Conservation (phyloP, 1,284 basidiomycete genomes). For the Sporisorium graminicola region DNA sequence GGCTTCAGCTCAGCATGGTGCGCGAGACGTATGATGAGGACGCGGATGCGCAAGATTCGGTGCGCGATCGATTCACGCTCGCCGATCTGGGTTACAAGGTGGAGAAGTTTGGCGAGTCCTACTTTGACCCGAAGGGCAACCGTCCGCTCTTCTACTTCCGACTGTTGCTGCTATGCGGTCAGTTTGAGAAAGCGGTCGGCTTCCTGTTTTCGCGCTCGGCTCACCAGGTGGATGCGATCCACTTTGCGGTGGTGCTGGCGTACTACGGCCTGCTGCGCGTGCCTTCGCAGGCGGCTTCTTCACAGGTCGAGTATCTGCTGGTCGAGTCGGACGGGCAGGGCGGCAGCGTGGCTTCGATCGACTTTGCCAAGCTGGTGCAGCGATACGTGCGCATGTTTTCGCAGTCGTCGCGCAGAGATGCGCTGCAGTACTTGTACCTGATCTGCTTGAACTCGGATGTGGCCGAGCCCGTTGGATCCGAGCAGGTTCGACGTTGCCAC, state of each 20-base stretch:
- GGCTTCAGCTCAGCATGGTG: conserved; percentile 90
- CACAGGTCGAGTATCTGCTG: conserved; percentile 73
- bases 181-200: conserved; percentile 93
- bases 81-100: conserved; percentile 84
- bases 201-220: conserved; percentile 89
- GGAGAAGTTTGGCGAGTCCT: conserved; percentile 80
- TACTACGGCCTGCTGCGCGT: conserved; percentile 94
- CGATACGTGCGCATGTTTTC: conserved; percentile 92
- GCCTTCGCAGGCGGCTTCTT: conserved; percentile 81
- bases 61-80: conserved; percentile 76
- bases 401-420: conserved; percentile 89
- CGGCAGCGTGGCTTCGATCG: conserved; percentile 73
- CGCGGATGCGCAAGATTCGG: conserved; percentile 55
- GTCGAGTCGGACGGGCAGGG: conserved; percentile 38
- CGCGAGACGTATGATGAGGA: conserved; percentile 70
- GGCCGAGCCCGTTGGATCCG: conserved; percentile 76
- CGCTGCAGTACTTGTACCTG: conserved; percentile 94
- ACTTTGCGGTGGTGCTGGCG: conserved; percentile 88
- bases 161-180: conserved; percentile 88
- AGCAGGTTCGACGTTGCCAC: conserved; percentile 87
- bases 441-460: conserved; percentile 82
- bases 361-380: conserved; percentile 86
- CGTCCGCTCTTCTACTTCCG: conserved; percentile 83
- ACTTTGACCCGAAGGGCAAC: conserved; percentile 86
- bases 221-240: conserved; percentile 92